A percentile compares a stretch with the other conserved stretches of the same genome.
These are phyloP conservation scores for Sclerotinia borealis DNA, from an alignment of 2,329 filamentous ascomycete species.

Conservation along the genomic window DNA sequence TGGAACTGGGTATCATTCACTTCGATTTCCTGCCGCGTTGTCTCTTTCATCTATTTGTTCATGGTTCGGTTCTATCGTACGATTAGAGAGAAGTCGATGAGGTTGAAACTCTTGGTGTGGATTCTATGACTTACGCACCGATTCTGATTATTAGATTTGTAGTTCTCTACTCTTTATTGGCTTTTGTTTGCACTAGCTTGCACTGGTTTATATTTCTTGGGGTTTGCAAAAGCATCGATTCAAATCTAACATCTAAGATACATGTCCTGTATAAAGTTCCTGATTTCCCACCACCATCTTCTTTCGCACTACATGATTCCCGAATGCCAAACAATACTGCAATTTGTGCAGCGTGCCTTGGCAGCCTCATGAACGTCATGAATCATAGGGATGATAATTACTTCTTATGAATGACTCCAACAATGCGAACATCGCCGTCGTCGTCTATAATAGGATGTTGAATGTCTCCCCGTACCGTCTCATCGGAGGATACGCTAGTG, in stretches of 20 bases:
- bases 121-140: background rate
- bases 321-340: too few species aligned
- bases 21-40: background rate
- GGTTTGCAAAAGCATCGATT: background rate
- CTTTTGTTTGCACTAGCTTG: too few species aligned
- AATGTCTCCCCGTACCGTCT: too few species aligned
- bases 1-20: background rate
- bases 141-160: background rate
- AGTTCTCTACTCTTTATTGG: background rate
- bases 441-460: too few species aligned
- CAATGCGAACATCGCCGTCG: too few species aligned
- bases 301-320: background rate
- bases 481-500: too few species aligned
- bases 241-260: background rate
- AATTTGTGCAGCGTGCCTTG: too few species aligned
- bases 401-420: too few species aligned
- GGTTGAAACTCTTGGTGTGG: background rate
- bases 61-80: background rate
- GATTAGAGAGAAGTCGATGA: background rate
- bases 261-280: background rate
- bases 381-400: too few species aligned
- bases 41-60: background rate
- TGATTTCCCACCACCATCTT: background rate
- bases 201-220: background rate
- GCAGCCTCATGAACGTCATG: too few species aligned